A percentile compares a stretch with the other conserved stretches of the same genome.
Conservation (phyloP, 2,329 filamentous ascomycete species). For the Cucurbitaria berberidis region DNA sequence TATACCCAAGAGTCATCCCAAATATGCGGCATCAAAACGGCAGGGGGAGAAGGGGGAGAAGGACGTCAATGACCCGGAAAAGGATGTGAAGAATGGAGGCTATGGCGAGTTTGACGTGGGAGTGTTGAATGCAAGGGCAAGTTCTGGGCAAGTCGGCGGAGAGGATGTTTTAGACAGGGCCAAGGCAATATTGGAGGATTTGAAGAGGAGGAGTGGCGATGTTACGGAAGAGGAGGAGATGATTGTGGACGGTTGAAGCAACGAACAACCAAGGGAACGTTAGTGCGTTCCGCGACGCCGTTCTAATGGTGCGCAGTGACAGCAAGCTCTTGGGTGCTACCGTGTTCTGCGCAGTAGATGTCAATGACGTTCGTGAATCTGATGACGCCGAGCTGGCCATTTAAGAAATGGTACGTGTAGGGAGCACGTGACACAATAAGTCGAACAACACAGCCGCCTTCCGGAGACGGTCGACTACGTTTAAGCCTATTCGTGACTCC, state of each 20-base stretch:
- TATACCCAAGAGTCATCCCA: constrained; percentile 37
- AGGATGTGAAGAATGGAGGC: constrained; percentile 52
- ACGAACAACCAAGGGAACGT: too few relatives aligned
- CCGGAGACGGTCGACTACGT: too few relatives aligned
- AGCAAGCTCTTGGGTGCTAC: too few relatives aligned
- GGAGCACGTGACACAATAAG: too few relatives aligned
- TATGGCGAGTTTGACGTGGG: constrained; percentile 75
- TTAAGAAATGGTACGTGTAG: too few relatives aligned
- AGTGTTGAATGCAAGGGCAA: constrained; percentile 85
- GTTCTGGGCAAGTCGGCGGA: constrained; percentile 82
- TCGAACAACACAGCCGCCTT: too few relatives aligned
- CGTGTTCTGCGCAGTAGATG: too few relatives aligned
- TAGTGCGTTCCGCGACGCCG: too few relatives aligned
- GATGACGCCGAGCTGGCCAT: too few relatives aligned
- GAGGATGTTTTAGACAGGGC: constrained; percentile 75
- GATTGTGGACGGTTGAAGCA: constrained; percentile 27
- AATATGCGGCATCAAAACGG: constrained; percentile 15
- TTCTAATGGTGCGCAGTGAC: too few relatives aligned
- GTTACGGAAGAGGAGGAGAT: constrained; percentile 19
- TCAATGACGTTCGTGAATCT: too few relatives aligned
- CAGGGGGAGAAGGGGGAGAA: constrained; percentile 9
- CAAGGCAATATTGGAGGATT: constrained; percentile 59
- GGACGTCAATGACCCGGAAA: constrained; percentile 28
- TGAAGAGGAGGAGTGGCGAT: constrained; percentile 27
- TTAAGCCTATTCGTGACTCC: too few relatives aligned